These are phyloP conservation scores for Salinomyces thailandicus DNA, from an alignment of 2,329 filamentous ascomycete genomes.

Conservation along the genomic window DNA sequence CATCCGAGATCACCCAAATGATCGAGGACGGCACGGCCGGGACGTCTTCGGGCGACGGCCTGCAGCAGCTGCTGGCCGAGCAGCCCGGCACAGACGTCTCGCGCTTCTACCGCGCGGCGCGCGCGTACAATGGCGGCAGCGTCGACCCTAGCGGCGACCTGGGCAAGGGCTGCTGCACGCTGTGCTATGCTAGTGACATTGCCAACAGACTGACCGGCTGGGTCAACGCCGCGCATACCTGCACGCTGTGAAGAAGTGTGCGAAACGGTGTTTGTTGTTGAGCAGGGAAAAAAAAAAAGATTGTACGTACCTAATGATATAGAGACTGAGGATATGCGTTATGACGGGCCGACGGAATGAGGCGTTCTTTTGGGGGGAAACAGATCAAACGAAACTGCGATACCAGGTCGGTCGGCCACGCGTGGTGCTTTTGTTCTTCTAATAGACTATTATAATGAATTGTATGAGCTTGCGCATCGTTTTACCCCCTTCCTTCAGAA, in stretches of 20 bases:
- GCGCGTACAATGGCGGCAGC: constrained; percentile 41
- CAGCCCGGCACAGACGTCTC: constrained; percentile 25
- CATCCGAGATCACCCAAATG: constrained; percentile 29
- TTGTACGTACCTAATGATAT: no score
- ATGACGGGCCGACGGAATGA: no score
- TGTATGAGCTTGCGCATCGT: no score
- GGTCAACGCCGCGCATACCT: constrained; percentile 17
- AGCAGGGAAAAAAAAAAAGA: neutral
- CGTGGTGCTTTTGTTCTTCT: no score
- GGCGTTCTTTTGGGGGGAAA: no score
- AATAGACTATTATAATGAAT: no score
- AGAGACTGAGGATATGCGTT: no score
- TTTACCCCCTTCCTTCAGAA: no score
- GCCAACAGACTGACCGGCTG: constrained; percentile 40
- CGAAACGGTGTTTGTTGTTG: neutral
- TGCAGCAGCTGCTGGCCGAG: constrained; percentile 30
- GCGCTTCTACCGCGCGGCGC: constrained; percentile 37
- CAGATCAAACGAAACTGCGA: no score
- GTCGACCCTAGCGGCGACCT: constrained; percentile 28
- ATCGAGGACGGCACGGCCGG: constrained; percentile 36
- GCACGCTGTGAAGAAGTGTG: constrained; percentile 7
- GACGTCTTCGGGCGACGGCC: constrained; percentile 32
- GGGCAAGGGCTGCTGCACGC: constrained; percentile 38
- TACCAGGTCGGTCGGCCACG: no score
- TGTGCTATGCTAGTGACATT: constrained; percentile 44